phyloP scores from a whole-genome alignment of 371 early-diverging fungal species.

The Lichtheimia ramosa region DNA sequence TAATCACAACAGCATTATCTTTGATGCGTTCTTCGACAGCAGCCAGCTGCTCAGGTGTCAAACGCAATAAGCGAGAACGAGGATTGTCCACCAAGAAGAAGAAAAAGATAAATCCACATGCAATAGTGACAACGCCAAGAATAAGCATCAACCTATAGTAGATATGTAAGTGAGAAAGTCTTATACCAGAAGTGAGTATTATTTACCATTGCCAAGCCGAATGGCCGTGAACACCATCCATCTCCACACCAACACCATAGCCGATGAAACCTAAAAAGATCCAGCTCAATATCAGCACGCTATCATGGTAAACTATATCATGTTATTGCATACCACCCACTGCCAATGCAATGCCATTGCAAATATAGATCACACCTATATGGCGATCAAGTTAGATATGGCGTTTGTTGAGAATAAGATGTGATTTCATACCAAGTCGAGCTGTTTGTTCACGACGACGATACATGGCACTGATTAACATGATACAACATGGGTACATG shows the following conservation, averaged over 20 bases:
- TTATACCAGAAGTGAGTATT: background rate
- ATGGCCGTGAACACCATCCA: conserved; percentile 36
- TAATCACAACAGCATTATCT: conserved; percentile 31
- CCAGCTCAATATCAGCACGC: too few species aligned
- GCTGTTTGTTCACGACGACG: conserved; percentile 20
- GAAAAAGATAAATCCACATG: conserved; percentile 19
- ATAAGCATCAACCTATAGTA: conserved; percentile 24
- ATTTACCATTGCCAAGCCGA: conserved; percentile 49
- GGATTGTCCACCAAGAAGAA: conserved; percentile 26
- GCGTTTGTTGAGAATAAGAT: too few species aligned
- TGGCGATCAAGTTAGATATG: conserved; percentile 7
- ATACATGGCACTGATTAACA: conserved; percentile 18
- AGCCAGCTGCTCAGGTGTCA: conserved; percentile 17
- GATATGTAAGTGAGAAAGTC: background rate
- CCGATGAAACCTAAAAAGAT: conserved; percentile 33
- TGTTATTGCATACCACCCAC: conserved; percentile 35
- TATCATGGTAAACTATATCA: too few species aligned
- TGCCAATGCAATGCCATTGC: conserved; percentile 37
- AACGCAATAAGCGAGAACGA: conserved; percentile 12
- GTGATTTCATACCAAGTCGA: conserved; percentile 17
- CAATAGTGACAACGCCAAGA: conserved; percentile 26
- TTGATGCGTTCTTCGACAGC: conserved; percentile 24
- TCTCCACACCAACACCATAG: conserved; percentile 49
- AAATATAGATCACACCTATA: conserved; percentile 19
- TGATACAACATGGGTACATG: conserved; percentile 15